A percentile compares a stretch with the other conserved stretches of the same genome.
Conservation (phyloP, 352 stramenopile genomes). For the Pythium oligandrum region DNA sequence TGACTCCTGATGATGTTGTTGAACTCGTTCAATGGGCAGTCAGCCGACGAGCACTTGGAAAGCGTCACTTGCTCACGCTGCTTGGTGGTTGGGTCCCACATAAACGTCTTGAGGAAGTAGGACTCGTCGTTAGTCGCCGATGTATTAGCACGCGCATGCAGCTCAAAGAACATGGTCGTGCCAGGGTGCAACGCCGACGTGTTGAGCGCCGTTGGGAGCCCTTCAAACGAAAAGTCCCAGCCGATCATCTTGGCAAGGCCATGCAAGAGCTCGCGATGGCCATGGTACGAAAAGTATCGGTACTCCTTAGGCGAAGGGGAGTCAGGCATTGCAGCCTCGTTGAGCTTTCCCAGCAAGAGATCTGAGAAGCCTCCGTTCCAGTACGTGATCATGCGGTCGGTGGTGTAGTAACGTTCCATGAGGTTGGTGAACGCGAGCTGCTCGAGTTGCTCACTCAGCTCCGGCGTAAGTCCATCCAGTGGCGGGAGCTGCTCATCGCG, state of each 20-base stretch:
- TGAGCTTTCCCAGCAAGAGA: slow-evolving; percentile 58
- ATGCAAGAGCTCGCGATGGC: slow-evolving; percentile 75
- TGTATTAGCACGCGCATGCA: slow-evolving; percentile 33
- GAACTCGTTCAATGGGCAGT: slow-evolving; percentile 77
- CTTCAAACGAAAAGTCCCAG: slow-evolving; percentile 71
- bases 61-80: slow-evolving; percentile 63
- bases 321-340: slow-evolving; percentile 38
- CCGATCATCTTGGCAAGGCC: slow-evolving; percentile 74
- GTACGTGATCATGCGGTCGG: slow-evolving; percentile 75
- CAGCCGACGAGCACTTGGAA: slow-evolving; percentile 64
- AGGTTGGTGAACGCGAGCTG: slow-evolving; percentile 76
- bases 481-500: slow-evolving; percentile 54
- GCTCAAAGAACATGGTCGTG: slow-evolving; percentile 82
- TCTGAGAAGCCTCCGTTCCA: slow-evolving; percentile 75
- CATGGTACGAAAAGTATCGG: slow-evolving; percentile 81
- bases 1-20: slow-evolving; percentile 64
- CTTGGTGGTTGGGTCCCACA: slow-evolving; percentile 65
- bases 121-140: slow-evolving; percentile 20
- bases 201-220: slow-evolving; percentile 58
- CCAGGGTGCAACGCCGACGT: slow-evolving; percentile 60
- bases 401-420: slow-evolving; percentile 84
- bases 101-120: slow-evolving; percentile 70
- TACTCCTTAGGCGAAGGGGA: slow-evolving; percentile 47
- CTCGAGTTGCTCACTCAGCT: slow-evolving; percentile 50
- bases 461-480: slow-evolving; percentile 44